These are phyloP conservation scores for Middelhovenomyces tepae DNA, from an alignment of 805 yeast species.

Conservation along the genomic window DNA sequence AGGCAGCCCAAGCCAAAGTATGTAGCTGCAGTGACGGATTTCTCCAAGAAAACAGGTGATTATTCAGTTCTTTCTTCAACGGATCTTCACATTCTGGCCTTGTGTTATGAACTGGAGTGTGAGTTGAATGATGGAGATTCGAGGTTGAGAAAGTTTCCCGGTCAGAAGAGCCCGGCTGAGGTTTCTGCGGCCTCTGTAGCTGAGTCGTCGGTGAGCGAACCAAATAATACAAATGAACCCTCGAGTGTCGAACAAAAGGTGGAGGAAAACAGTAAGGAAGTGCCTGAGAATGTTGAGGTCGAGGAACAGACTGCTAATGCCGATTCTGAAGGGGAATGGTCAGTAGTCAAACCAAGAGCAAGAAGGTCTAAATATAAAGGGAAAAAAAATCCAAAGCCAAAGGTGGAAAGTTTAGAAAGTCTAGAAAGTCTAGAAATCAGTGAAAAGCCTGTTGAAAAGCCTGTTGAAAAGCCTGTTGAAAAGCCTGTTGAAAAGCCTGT, in stretches of 20 bases:
- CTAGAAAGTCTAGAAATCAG: neutral
- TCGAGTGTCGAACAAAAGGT: neutral
- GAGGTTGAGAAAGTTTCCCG: constrained; percentile 66
- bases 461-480: constrained; percentile 2
- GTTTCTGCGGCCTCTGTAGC: too few species aligned
- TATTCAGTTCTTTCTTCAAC: constrained; percentile 76
- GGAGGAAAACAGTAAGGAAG: constrained; percentile 2
- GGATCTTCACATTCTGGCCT: constrained; percentile 87
- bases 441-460: neutral
- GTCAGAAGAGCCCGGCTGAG: too few species aligned
- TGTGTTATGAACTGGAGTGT: constrained; percentile 78
- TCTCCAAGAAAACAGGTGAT: constrained; percentile 89
- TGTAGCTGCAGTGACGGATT: constrained; percentile 58
- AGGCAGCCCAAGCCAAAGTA: constrained; percentile 69
- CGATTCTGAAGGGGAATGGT: too few species aligned
- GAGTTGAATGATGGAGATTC: constrained; percentile 62
- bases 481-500: too few species aligned
- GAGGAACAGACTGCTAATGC: too few species aligned
- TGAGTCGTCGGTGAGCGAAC: constrained; percentile 6
- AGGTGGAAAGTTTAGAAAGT: constrained; percentile 1
- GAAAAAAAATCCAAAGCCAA: constrained; percentile 1
- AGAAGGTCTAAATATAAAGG: constrained; percentile 4
- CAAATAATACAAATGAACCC: constrained; percentile 4
- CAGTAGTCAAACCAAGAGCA: too few species aligned
- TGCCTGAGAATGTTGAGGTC: neutral